phyloP scores from a whole-genome alignment of 192 early-diverging fungal species.

The Backusella sp. region DNA sequence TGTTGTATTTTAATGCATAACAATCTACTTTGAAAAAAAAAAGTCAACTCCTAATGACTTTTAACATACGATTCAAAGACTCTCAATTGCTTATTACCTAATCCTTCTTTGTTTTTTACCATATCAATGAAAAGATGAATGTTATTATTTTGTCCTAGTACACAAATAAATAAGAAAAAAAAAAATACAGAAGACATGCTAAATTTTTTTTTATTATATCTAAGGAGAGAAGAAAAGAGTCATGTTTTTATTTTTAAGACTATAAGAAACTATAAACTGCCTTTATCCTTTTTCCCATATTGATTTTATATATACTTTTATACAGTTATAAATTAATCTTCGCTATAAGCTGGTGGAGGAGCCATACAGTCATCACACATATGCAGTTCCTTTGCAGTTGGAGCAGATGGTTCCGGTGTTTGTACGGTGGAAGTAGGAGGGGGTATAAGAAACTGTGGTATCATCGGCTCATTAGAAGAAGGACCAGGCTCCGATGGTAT shows the following conservation, averaged over 20 bases:
- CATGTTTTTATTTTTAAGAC: not conserved
- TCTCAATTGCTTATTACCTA: not conserved
- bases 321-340: constrained; percentile 7
- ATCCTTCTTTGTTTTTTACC: not conserved
- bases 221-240: not conserved
- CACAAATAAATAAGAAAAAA: not conserved
- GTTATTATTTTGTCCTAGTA: not conserved
- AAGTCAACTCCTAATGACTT: not conserved
- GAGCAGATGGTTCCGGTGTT: constrained; percentile 13
- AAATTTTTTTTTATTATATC: not conserved
- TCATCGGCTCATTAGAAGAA: not conserved
- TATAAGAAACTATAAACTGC: not conserved
- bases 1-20: too few species aligned
- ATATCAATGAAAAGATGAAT: not conserved
- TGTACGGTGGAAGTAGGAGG: constrained; percentile 4
- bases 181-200: not conserved
- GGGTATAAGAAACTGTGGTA: not conserved
- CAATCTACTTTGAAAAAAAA: not conserved
- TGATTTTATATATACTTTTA: not conserved
- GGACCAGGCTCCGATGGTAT: not conserved
- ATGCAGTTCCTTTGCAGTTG: constrained; percentile 9
- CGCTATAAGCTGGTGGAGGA: constrained; percentile 13
- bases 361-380: constrained; percentile 9
- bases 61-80: not conserved
- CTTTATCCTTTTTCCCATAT: not conserved